Conservation (phyloP, 2,329 filamentous ascomycete species). For the Graphiopsis chlorocephala region DNA sequence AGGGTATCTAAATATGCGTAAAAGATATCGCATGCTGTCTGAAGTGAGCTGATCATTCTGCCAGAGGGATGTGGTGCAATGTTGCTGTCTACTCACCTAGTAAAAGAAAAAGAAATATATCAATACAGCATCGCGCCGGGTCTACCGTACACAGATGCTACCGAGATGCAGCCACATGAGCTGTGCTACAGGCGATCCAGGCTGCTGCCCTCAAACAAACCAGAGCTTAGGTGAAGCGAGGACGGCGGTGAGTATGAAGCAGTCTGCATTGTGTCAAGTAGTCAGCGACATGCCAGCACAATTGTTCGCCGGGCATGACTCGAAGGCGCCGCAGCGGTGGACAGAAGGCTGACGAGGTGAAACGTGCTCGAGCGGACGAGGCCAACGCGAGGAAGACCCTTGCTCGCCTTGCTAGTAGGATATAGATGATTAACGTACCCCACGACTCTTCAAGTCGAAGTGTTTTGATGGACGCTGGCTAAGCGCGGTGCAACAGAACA, state of each 20-base stretch:
- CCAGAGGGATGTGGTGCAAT: background rate
- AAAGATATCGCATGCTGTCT: conserved; percentile 14
- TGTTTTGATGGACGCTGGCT: background rate
- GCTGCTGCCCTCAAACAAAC: conserved; percentile 3
- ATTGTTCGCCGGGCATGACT: conserved; percentile 11
- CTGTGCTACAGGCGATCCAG: conserved; percentile 15
- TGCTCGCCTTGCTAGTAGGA: background rate
- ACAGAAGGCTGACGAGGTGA: conserved; percentile 4
- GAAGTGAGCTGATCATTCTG: conserved; percentile 13
- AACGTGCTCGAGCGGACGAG: background rate
- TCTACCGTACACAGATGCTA: conserved; percentile 12
- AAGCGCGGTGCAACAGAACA: conserved; percentile 2
- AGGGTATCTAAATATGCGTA: conserved; percentile 16
- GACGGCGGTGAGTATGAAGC: background rate
- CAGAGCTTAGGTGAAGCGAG: background rate
- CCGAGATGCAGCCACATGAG: conserved; percentile 12
- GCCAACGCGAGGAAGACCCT: background rate
- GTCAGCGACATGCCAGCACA: conserved; percentile 11
- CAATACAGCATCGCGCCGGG: conserved; percentile 15
- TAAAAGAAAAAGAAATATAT: conserved; percentile 7
- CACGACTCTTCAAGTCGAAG: background rate
- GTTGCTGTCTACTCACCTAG: conserved; percentile 6
- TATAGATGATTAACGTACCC: background rate
- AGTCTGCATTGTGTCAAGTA: conserved; percentile 2
- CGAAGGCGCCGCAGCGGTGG: conserved; percentile 2